Conservation (phyloP, 805 yeast genomes). For the Wickerhamiella azymoides region DNA sequence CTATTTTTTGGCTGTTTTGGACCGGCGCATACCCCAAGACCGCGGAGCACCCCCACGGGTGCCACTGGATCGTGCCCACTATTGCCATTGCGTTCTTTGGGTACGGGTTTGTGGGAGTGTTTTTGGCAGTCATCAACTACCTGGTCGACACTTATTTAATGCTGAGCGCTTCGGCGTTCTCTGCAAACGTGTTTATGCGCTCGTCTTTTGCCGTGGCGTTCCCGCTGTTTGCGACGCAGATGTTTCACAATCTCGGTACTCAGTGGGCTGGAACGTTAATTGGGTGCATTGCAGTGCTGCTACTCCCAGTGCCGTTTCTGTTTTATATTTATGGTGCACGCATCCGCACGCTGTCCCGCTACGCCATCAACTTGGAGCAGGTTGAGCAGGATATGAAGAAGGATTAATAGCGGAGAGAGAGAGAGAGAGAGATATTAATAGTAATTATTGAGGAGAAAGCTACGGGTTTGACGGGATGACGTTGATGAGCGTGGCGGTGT, state of each 20-base stretch:
- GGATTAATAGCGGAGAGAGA: no score
- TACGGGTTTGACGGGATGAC: no score
- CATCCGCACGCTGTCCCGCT: constrained; percentile 38
- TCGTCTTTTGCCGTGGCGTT: constrained; percentile 53
- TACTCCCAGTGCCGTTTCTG: constrained; percentile 55
- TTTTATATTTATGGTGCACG: constrained; percentile 44
- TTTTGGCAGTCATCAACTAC: constrained; percentile 56
- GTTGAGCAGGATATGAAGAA: neutral
- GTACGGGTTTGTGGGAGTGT: constrained; percentile 52
- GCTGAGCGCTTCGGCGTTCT: constrained; percentile 67
- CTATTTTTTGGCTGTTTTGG: constrained; percentile 83
- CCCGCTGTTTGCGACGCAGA: constrained; percentile 55
- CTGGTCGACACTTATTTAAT: constrained; percentile 55
- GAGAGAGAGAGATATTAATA: no score
- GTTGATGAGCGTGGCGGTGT: no score
- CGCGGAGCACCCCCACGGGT: constrained; percentile 30
- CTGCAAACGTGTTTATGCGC: constrained; percentile 58
- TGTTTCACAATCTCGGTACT: constrained; percentile 54
- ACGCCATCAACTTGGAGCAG: constrained; percentile 12
- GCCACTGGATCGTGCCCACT: constrained; percentile 74
- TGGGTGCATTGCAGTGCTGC: constrained; percentile 41
- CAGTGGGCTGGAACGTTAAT: constrained; percentile 61
- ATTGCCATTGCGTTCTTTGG: constrained; percentile 50
- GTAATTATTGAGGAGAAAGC: no score
- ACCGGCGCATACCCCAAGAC: constrained; percentile 52